phyloP scores from a whole-genome alignment of 192 early-diverging fungal genomes.

The Phlyctochytrium bullatum region DNA sequence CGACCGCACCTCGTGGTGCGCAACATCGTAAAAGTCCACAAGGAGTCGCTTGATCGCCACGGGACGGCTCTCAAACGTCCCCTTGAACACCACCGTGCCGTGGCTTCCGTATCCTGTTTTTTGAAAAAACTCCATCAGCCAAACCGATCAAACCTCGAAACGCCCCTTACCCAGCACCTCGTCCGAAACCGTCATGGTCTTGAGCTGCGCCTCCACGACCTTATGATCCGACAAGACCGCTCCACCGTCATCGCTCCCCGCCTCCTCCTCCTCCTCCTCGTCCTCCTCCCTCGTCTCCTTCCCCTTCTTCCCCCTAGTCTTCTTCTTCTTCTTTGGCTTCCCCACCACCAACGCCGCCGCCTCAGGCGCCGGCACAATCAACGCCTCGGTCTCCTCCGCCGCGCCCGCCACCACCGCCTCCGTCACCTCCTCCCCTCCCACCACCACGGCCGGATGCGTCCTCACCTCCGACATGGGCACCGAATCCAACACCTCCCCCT shows the following conservation, averaged over 20 bases:
- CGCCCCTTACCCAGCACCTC: slow-evolving; percentile 56
- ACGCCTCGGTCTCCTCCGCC: not conserved
- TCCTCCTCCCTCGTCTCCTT: not conserved
- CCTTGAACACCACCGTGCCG: slow-evolving; percentile 94
- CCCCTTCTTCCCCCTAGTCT: slow-evolving; percentile 5
- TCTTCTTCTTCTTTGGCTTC: not conserved
- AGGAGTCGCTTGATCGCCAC: slow-evolving; percentile 94
- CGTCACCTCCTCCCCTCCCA: slow-evolving; percentile 10
- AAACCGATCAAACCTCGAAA: not conserved
- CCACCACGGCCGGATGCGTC: no score
- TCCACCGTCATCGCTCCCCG: not conserved
- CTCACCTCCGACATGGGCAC: no score
- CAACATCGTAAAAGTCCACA: slow-evolving; percentile 94
- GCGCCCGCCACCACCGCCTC: not conserved
- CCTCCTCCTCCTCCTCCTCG: not conserved
- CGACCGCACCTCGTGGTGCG: slow-evolving; percentile 88
- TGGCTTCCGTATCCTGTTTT: slow-evolving; percentile 85
- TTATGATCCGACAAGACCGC: not conserved
- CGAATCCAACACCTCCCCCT: no score
- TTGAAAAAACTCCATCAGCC: not conserved
- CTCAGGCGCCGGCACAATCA: not conserved
- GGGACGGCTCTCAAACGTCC: slow-evolving; percentile 84
- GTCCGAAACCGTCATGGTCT: slow-evolving; percentile 60
- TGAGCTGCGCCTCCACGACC: slow-evolving; percentile 30
- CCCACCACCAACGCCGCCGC: not conserved